Base-by-base conservation (phyloP, 192 early-diverging fungal species). In the Coemansia sp. region DNA sequence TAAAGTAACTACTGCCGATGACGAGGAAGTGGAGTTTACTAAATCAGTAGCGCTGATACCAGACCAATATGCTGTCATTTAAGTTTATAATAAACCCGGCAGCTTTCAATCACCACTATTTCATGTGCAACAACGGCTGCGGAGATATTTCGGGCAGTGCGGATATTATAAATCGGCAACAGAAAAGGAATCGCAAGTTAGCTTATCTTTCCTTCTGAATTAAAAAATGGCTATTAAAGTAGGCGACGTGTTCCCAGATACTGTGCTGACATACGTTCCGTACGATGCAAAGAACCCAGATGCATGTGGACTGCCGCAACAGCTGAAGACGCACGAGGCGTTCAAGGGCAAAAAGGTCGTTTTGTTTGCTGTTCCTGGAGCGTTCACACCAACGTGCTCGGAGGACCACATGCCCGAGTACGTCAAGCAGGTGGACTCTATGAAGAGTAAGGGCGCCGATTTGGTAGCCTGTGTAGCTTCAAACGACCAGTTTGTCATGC, bases 11-110 rank as follows among this genome's bases (percentile, higher is more conserved):
- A 38, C 64, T 5, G 50, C 50, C 4, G 35, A 48, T n/a, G 30
- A 13, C 38, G 70, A 80, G 14, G 51, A 73, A 0, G 83, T 88
- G 2, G 67, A 70, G 13, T 97, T 88, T 61, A 91, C 92, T 18
- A 83, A 90, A 62, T 81, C 87, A 40, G 71, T 86, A 19, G 63
- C 81, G 59, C 70, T 94, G 50, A 64, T 83, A 13, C 86, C 91
- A 13, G 88, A 92, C 47, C 85, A 91, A 21, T 97, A 94, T 74
- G 77, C 70, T n/a, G 83, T 96, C 57, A 88, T 91, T 36, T 93
- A 84, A 79, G 6, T 26, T 26, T 26, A 26, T 4, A 26, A 26
- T 26, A 26, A 26, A 1, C 1, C 4, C 4, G 23, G 23, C 23
- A 26, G 23, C 2, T 4, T 1, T 26, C n/a, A 26, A 26, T 26